Base-by-base conservation (phyloP, 2,329 filamentous ascomycete genomes). In the Phialophora tarda region DNA sequence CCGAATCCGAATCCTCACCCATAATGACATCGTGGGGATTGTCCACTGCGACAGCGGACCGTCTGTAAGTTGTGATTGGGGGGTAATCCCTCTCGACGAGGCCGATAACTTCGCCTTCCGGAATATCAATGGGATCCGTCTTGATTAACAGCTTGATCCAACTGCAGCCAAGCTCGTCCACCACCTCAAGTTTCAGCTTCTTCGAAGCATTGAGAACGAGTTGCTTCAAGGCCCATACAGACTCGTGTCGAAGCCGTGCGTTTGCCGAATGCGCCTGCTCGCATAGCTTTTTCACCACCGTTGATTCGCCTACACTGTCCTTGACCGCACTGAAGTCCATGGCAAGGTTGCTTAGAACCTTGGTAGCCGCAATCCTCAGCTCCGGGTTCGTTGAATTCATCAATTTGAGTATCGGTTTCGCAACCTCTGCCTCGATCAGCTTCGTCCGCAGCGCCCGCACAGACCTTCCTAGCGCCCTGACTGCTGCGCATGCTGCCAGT, bases 161-260 rank as follows among this genome's bases (percentile, higher is more conserved):
- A 11, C 86, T 88, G 0, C 91, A 86, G 8, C 88, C 89, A 3
- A 98, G 83, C 73, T 91, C 88, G 58, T 93, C 88, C 12, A 98
- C 80, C 66, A 92, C 92, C 56, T 86, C 85, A 73, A 90, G 89
- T 78, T 95, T 96, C 71, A 91, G 82, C 12, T 89, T 85, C 53
- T 89, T 88, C 21, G 85, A 85, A 5, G 91, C 87, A 24, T 88
- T 88, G 69, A 91, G 85, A 2, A 96, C 89, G 58, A 97, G 85
- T 78, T 98, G 92, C 76, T 98, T 98, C 65, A 99, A 81, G 5
- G 93, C 92, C 94, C 95, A 99, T 1, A 99, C 80, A 24, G 93
- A 93, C 73, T 95, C 93, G 28, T 96, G 83, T 26, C 92, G 88
- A 61, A 98, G 82, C 55, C 89, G 87, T n/a, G 90, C 86, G 74